Conservation (phyloP, 1,284 basidiomycete genomes). For the Cutaneotrichosporon sp. region DNA sequence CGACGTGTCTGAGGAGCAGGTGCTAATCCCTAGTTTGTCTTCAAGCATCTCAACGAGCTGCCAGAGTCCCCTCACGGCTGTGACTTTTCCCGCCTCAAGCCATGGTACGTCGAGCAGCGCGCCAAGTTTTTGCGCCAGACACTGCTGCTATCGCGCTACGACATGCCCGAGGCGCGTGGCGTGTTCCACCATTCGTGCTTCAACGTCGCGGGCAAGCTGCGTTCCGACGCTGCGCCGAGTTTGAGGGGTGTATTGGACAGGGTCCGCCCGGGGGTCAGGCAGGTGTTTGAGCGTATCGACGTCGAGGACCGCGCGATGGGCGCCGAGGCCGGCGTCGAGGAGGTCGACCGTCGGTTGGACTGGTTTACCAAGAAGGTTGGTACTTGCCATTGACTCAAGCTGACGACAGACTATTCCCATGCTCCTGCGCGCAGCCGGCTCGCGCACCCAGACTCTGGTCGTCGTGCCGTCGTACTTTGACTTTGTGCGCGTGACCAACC, state of each 20-base stretch:
- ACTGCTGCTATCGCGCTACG: constrained; percentile 79
- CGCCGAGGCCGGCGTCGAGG: constrained; percentile 60
- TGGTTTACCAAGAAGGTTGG: constrained; percentile 77
- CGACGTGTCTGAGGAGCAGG: no score
- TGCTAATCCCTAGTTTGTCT: no score
- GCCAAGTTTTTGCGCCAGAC: constrained; percentile 80
- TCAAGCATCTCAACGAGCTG: constrained; percentile 76
- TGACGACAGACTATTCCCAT: constrained; percentile 63
- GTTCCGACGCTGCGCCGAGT: constrained; percentile 53
- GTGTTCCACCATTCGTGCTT: constrained; percentile 67
- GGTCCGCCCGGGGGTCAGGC: constrained; percentile 72
- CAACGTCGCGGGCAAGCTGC: constrained; percentile 80
- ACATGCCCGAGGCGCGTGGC: constrained; percentile 79
- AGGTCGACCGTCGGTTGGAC: constrained; percentile 79
- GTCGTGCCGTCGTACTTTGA: constrained; percentile 95
- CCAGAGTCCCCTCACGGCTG: constrained; percentile 89
- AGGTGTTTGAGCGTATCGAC: constrained; percentile 53
- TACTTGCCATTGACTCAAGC: constrained; percentile 10
- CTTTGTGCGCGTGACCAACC: constrained; percentile 84
- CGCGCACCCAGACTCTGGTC: constrained; percentile 77
- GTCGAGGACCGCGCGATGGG: constrained; percentile 27
- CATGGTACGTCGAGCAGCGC: constrained; percentile 92
- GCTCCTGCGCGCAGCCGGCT: constrained; percentile 83
- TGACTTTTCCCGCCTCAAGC: constrained; percentile 94
- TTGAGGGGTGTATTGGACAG: constrained; percentile 60